Percentiles rank a stretch among this genome's conserved stretches.
Conservation (phyloP, 352 stramenopile genomes). For the Phytopythium delawarense region DNA sequence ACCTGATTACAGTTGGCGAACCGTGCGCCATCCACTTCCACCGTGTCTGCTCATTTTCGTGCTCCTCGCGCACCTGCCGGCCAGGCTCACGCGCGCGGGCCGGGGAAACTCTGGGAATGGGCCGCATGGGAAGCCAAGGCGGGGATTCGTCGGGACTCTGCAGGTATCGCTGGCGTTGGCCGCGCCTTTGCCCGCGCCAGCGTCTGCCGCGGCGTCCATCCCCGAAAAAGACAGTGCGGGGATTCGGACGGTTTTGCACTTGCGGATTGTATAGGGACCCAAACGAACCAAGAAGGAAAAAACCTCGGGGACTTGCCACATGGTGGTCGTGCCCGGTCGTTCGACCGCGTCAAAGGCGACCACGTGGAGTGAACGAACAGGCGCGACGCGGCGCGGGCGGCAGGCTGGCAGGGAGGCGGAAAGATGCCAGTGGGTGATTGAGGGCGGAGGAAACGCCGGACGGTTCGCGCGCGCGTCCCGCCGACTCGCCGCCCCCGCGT, state of each 20-base stretch:
- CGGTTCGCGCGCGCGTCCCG: too few species aligned
- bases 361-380: not conserved
- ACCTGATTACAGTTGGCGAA: constrained; percentile 1
- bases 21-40: not conserved
- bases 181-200: constrained; percentile 1
- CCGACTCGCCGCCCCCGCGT: too few species aligned
- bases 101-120: constrained; percentile 5
- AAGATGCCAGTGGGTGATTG: not conserved
- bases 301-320: not conserved
- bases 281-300: constrained; percentile 1
- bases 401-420: not conserved
- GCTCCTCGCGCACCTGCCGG: not conserved
- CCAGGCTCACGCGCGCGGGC: not conserved
- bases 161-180: not conserved
- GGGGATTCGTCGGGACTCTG: not conserved
- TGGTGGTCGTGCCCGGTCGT: not conserved
- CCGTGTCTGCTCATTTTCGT: not conserved
- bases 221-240: constrained; percentile 7
- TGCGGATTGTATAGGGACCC: constrained; percentile 1
- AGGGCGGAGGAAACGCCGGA: not conserved
- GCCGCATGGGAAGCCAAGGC: too few species aligned
- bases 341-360: not conserved
- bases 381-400: not conserved
- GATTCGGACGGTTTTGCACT: not conserved
- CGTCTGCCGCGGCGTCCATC: constrained; percentile 1